Percentiles rank a stretch among this genome's conserved stretches.
These are phyloP conservation scores for Auriscalpium orientale DNA, from an alignment of 768 basidiomycete species.

Conservation along the genomic window DNA sequence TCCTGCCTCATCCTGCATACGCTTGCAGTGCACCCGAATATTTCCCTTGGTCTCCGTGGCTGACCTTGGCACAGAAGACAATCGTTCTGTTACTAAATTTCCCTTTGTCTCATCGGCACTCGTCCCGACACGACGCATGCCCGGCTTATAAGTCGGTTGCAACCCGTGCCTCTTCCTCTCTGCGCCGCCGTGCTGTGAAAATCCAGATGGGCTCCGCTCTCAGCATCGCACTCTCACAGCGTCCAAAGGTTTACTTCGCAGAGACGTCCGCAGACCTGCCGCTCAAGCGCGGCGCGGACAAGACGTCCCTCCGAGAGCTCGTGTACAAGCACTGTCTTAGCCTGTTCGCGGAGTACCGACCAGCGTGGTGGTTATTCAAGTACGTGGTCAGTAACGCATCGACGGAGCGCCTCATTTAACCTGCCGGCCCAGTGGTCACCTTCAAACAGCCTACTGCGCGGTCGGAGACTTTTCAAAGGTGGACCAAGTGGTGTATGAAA, in stretches of 20 bases:
- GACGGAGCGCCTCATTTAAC: too few relatives aligned
- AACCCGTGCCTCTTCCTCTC: too few relatives aligned
- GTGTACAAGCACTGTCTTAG: constrained; percentile 21
- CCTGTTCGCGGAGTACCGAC: constrained; percentile 19
- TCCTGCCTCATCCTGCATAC: too few relatives aligned
- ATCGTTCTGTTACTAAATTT: too few relatives aligned
- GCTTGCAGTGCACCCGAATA: too few relatives aligned
- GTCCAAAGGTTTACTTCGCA: constrained; percentile 13
- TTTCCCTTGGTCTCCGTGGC: too few relatives aligned
- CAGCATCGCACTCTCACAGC: not conserved
- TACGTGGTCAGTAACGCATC: constrained; percentile 1
- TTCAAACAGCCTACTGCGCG: constrained; percentile 56
- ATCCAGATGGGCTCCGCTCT: not conserved
- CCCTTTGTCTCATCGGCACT: too few relatives aligned
- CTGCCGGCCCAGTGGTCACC: constrained; percentile 33
- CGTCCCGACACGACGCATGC: too few relatives aligned
- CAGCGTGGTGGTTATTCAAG: constrained; percentile 26
- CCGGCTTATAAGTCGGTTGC: too few relatives aligned
- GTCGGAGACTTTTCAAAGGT: constrained; percentile 52
- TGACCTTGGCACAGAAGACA: too few relatives aligned
- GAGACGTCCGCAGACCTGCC: constrained; percentile 13
- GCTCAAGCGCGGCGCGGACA: constrained; percentile 9
- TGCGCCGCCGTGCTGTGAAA: too few relatives aligned
- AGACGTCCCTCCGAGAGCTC: constrained; percentile 16
- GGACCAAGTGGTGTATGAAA: constrained; percentile 48